phyloP scores from a whole-genome alignment of 2,329 filamentous ascomycete genomes.

The Colletotrichum destructivum region DNA sequence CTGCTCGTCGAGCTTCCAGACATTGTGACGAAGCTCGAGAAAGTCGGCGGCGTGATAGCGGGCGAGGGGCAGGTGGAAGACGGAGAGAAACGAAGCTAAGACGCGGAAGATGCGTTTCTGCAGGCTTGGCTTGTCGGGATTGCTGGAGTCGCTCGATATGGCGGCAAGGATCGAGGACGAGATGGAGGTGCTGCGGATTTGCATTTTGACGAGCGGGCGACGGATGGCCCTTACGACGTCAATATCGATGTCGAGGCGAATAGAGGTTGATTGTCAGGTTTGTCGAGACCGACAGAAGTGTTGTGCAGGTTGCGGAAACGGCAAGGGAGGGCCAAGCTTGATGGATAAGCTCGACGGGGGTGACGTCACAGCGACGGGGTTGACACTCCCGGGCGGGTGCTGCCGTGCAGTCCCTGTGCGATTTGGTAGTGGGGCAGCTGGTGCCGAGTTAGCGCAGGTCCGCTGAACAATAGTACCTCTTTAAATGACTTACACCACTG shows the following conservation, averaged over 20 bases:
- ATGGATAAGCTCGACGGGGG: too few species aligned
- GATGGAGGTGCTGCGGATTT: slow-evolving; percentile 58
- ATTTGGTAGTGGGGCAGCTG: neutral
- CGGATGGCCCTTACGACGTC: too few species aligned
- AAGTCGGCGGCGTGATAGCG: slow-evolving; percentile 51
- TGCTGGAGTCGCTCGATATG: slow-evolving; percentile 61
- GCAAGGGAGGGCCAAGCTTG: neutral
- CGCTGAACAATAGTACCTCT: too few species aligned
- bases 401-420: neutral
- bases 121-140: slow-evolving; percentile 10
- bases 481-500: too few species aligned
- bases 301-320: neutral
- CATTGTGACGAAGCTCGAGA: slow-evolving; percentile 47
- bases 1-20: slow-evolving; percentile 54
- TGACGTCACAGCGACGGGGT: too few species aligned
- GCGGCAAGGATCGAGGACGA: slow-evolving; percentile 72
- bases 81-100: slow-evolving; percentile 52
- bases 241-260: too few species aligned
- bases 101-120: slow-evolving; percentile 18
- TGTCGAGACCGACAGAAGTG: neutral
- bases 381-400: neutral
- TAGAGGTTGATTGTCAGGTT: too few species aligned
- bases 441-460: neutral
- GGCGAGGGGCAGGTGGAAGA: slow-evolving; percentile 52
- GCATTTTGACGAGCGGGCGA: slow-evolving; percentile 44